Evolutionary conservation across 1,284 basidiomycete species (phyloP).

Genomic region (Pseudozyma hubeiensis): DNA sequence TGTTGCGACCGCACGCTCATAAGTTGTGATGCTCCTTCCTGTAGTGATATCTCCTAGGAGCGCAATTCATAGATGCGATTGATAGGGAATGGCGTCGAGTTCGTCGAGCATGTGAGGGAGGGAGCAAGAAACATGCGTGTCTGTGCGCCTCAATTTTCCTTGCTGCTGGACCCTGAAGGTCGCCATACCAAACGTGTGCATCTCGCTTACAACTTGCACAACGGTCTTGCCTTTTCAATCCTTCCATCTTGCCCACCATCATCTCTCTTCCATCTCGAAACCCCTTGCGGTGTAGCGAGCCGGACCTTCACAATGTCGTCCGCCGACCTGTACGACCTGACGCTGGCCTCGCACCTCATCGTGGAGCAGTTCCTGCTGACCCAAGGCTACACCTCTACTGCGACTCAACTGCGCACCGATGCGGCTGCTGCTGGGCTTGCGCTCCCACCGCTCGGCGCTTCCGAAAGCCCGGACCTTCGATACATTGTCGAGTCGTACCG

Average conservation of each 20-base stretch:
- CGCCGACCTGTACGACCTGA: conserved; percentile 33
- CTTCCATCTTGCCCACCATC: not conserved
- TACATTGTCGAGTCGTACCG: conserved; percentile 46
- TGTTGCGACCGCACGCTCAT: conserved; percentile 29
- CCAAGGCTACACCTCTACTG: conserved; percentile 37
- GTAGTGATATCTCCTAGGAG: no score
- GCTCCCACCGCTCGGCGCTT: not conserved
- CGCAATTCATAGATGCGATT: not conserved
- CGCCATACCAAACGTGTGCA: conserved; percentile 6
- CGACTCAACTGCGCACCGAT: conserved; percentile 33
- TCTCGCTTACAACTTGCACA: not conserved
- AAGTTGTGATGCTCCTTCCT: conserved; percentile 6
- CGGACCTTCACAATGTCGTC: conserved; percentile 13
- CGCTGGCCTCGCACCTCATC: conserved; percentile 39
- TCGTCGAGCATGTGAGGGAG: not conserved
- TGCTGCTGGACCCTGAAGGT: conserved; percentile 27
- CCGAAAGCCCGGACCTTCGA: conserved; percentile 28
- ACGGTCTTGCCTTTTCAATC: not conserved
- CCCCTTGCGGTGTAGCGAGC: not conserved
- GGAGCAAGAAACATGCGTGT: conserved; percentile 1
- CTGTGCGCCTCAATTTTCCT: conserved; percentile 3
- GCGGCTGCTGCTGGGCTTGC: conserved; percentile 20
- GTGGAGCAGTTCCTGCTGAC: conserved; percentile 44
- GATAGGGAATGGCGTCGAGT: no score
- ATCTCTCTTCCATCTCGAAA: not conserved